Percentiles rank a stretch among this genome's conserved stretches.
Evolutionary conservation across 805 yeast genomes (phyloP).

Genomic region (Saccharomyces paradoxus): DNA sequence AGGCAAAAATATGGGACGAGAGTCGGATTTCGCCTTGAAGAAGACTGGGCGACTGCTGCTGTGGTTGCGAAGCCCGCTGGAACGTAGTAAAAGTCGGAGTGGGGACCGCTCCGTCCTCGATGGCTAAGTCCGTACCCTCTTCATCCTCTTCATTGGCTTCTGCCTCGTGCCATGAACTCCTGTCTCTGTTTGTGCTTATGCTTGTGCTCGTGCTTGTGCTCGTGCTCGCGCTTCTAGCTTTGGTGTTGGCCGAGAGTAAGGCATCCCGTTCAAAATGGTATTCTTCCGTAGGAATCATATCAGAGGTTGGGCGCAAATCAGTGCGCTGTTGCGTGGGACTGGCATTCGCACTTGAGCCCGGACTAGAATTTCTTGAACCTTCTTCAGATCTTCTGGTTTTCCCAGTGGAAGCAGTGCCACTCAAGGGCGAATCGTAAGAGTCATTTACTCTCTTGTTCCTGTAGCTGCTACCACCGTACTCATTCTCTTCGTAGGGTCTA

Average conservation of each 20-base stretch:
- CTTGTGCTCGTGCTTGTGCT: not conserved
- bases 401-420: not conserved
- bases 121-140: not conserved
- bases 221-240: not conserved
- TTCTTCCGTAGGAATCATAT: not conserved
- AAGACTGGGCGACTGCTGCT: not conserved
- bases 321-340: not conserved
- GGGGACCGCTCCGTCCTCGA: not conserved
- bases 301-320: not conserved
- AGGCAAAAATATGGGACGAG: constrained; percentile 21
- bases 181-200: not conserved
- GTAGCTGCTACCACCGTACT: not conserved
- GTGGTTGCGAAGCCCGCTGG: constrained; percentile 2
- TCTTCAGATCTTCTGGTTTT: not conserved
- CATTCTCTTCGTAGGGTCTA: not conserved
- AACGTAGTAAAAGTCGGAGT: constrained; percentile 3
- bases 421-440: not conserved
- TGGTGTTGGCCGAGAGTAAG: not conserved
- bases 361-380: not conserved
- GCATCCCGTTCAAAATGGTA: not conserved
- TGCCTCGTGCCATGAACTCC: not conserved
- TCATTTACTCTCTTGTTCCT: not conserved
- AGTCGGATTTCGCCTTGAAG: constrained; percentile 25
- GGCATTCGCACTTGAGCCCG: not conserved
- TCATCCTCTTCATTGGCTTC: not conserved